These are phyloP conservation scores for Penicillium decumbens DNA, from an alignment of 2,329 filamentous ascomycete genomes.

Conservation along the genomic window DNA sequence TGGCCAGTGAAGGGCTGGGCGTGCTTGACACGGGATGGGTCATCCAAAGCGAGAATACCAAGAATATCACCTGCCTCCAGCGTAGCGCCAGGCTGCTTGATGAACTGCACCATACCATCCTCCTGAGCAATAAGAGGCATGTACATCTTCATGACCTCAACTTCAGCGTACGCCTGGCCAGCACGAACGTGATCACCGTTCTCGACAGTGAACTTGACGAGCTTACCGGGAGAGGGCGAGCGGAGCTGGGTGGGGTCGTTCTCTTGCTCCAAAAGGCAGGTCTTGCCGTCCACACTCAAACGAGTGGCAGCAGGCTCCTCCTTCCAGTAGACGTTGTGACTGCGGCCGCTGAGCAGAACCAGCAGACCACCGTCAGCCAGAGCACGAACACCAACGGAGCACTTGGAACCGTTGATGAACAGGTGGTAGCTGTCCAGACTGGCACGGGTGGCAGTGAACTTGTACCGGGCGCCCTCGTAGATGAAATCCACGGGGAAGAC, in stretches of 20 bases:
- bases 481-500: slow-evolving; percentile 98
- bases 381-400: slow-evolving; percentile 83
- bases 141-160: slow-evolving; percentile 99
- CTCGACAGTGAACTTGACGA: slow-evolving; percentile 95
- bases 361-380: slow-evolving; percentile 91
- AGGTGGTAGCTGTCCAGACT: slow-evolving; percentile 92
- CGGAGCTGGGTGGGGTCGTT: slow-evolving; percentile 97
- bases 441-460: slow-evolving; percentile 93
- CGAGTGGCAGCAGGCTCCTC: slow-evolving; percentile 95
- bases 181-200: slow-evolving; percentile 90
- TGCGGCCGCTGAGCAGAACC: slow-evolving; percentile 82
- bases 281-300: slow-evolving; percentile 95
- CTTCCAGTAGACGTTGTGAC: slow-evolving; percentile 99
- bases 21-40: slow-evolving; percentile 93
- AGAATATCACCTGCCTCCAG: slow-evolving; percentile 97
- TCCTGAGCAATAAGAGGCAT: slow-evolving; percentile 96
- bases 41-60: slow-evolving; percentile 92
- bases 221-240: slow-evolving; percentile 90
- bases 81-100: slow-evolving; percentile 98
- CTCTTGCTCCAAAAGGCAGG: slow-evolving; percentile 94
- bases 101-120: slow-evolving; percentile 92
- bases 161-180: slow-evolving; percentile 89
- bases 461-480: slow-evolving; percentile 93
- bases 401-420: slow-evolving; percentile 98
- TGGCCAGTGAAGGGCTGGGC: slow-evolving; percentile 90